These are phyloP conservation scores for Capsella bursapastoris DNA, from an alignment of 345 rosid genomes.

Conservation along the genomic window DNA sequence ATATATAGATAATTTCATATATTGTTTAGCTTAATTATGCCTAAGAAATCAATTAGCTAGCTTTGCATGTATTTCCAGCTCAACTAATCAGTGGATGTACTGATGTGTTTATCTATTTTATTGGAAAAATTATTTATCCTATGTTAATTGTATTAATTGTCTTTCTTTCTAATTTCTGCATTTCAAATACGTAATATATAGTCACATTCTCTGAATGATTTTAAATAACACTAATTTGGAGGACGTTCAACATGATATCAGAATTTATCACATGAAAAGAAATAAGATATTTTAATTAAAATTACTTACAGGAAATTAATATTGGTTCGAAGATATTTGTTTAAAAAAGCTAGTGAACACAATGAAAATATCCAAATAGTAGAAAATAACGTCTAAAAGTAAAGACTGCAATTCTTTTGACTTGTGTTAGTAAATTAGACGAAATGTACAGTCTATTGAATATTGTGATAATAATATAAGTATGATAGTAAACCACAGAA, in stretches of 20 bases:
- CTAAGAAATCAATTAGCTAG: slow-evolving; percentile 14
- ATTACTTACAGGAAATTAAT: background rate
- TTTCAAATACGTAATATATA: background rate
- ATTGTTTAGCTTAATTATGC: background rate
- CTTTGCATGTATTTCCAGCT: slow-evolving; percentile 40
- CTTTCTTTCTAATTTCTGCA: background rate
- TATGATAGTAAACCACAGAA: background rate
- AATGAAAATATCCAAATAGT: slow-evolving; percentile 2
- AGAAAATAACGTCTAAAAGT: background rate
- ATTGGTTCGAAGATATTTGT: slow-evolving; percentile 5
- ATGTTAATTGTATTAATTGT: background rate
- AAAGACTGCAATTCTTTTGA: background rate
- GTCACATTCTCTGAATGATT: background rate
- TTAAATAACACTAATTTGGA: background rate
- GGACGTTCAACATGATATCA: slow-evolving; percentile 4
- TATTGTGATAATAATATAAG: background rate
- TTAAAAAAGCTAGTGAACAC: background rate
- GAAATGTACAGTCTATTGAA: background rate
- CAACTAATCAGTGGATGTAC: slow-evolving; percentile 37
- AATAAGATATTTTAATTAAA: background rate
- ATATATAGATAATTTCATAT: slow-evolving; percentile 1
- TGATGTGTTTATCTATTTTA: slow-evolving; percentile 35
- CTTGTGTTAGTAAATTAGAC: background rate
- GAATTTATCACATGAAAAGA: background rate
- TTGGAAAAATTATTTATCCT: slow-evolving; percentile 10